Base-by-base conservation (phyloP, 768 basidiomycete species). In the Astraeus odoratus region DNA sequence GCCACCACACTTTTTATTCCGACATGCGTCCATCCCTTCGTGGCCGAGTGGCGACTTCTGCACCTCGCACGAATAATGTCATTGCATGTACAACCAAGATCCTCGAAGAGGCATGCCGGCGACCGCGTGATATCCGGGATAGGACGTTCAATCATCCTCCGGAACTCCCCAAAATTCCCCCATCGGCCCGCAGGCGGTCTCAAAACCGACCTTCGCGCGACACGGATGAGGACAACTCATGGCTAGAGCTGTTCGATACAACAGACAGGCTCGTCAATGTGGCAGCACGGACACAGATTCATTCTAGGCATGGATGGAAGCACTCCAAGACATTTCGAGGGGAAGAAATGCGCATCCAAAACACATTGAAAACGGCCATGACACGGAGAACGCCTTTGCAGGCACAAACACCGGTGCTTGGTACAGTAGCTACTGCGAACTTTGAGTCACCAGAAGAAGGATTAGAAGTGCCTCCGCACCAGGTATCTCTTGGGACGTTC, bases 401-500 rank as follows among this genome's bases (percentile, higher is more conserved):
- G 39, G 49, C 58, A 8, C 51, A 61, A 42, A 36, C 46, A 43
- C 50, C 53, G 24, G 65, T 66, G 52, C 53, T 47, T 12, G 56
- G 50, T 26, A 57, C 57, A 10, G 51, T 41, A 12, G 55, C 50
- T 25, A 53, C 56, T 15, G 25, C 34, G 35, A 49, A 41, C 16
- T 22, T 47, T 8, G 48, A 58, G 33, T 51, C 48, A 39, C 25
- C 40, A 5, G 56, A 44, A 37, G 57, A 50, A 4, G 43, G 38
- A 2, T 12, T 39, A n/a, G 41, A 44, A 26, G 53, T 18, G 22
- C 39, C 39, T 13, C 12, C 30, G 10, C 43, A 48, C 10, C 49
- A 70, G 24, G 57, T 59, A 8, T n/a, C 31, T 16, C 68, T 66
- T 7, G 79, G 77, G 1, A 67, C 76, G 16, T 77, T 79, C 37